Conservation (phyloP, 257 asterid genomes). For the Solanum ahanhuiri region DNA sequence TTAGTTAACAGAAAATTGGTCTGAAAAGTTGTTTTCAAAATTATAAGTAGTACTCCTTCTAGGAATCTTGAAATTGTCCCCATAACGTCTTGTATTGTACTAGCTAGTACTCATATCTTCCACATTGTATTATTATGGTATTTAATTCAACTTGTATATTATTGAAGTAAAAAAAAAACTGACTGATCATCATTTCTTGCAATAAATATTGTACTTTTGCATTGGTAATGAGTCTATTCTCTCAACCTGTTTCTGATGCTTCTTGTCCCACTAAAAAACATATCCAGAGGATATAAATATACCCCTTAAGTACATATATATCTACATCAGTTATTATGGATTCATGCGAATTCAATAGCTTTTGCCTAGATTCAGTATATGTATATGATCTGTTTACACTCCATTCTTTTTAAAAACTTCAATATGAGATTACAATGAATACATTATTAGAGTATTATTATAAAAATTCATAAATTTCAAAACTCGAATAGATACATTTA, state of each 20-base stretch:
- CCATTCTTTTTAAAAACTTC: background rate
- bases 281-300: background rate
- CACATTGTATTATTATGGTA: background rate
- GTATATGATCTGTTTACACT: background rate
- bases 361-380: background rate
- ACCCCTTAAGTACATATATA: background rate
- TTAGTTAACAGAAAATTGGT: background rate
- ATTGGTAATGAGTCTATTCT: background rate
- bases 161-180: background rate
- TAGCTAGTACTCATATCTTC: background rate
- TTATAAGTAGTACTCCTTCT: background rate
- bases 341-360: background rate
- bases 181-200: background rate
- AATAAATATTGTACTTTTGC: background rate
- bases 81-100: background rate
- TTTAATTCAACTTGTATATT: background rate
- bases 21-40: background rate
- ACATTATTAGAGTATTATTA: background rate
- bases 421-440: background rate
- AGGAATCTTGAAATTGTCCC: background rate
- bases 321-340: background rate
- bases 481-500: background rate
- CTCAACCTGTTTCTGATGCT: background rate
- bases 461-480: background rate
- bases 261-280: background rate